Conservation (phyloP, 2,329 filamentous ascomycete genomes). For the Microdochium trichocladiopsis region DNA sequence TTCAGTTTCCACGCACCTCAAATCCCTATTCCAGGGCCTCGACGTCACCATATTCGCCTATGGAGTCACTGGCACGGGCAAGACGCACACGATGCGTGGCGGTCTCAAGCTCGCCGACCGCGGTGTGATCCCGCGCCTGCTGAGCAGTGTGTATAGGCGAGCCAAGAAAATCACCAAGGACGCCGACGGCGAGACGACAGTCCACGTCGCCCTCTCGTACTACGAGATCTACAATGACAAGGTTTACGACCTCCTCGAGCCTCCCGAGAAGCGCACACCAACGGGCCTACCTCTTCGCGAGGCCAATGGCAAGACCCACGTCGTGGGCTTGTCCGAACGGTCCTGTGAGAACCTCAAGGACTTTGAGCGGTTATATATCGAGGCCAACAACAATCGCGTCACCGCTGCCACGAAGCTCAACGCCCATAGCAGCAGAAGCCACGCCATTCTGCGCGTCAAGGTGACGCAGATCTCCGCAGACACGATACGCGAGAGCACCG, state of each 20-base stretch:
- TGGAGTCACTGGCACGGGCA: constrained; percentile 87
- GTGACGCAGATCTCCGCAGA: constrained; percentile 69
- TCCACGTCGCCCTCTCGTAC: constrained; percentile 75
- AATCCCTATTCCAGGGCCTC: constrained; percentile 83
- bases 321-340: constrained; percentile 78
- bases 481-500: constrained; percentile 68
- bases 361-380: constrained; percentile 84
- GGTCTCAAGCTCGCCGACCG: constrained; percentile 79
- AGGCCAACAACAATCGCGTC: constrained; percentile 84
- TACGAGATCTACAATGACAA: constrained; percentile 98
- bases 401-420: constrained; percentile 91
- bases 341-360: constrained; percentile 80
- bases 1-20: constrained; percentile 79
- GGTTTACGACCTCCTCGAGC: constrained; percentile 83
- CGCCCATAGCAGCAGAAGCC: constrained; percentile 81
- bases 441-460: constrained; percentile 87
- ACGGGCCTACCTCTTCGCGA: constrained; percentile 77
- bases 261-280: constrained; percentile 77
- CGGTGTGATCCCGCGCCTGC: constrained; percentile 77
- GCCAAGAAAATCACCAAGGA: constrained; percentile 83
- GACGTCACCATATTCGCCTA: constrained; percentile 90
- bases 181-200: constrained; percentile 58
- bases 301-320: constrained; percentile 78
- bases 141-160: constrained; percentile 79
- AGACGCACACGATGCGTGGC: constrained; percentile 94